Evolutionary conservation across 2,329 filamentous ascomycete genomes (phyloP).

Genomic region (Monosporascus sp.): DNA sequence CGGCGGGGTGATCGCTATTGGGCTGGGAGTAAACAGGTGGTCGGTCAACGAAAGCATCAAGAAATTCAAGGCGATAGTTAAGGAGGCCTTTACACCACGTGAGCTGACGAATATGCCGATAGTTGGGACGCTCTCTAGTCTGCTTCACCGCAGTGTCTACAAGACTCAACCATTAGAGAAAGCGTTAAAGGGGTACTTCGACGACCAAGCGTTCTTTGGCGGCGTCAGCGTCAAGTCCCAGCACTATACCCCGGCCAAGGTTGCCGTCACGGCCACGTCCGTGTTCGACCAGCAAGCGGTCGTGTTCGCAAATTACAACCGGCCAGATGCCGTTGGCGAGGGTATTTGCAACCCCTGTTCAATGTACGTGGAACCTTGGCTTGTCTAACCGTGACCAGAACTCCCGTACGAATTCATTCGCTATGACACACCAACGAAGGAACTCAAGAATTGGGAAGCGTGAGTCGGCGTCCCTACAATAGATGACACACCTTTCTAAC

Average conservation of each 20-base stretch:
- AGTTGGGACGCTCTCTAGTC: conserved; percentile 21
- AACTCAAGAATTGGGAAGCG: conserved; percentile 28
- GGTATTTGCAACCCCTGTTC: conserved; percentile 8
- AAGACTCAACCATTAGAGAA: conserved; percentile 25
- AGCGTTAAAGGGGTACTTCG: conserved; percentile 21
- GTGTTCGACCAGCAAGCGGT: conserved; percentile 18
- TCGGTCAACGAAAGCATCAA: conserved; percentile 21
- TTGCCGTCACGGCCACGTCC: conserved; percentile 23
- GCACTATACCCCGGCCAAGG: conserved; percentile 18
- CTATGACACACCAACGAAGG: conserved; percentile 21
- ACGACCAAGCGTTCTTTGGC: conserved; percentile 26
- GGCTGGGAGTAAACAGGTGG: conserved; percentile 28
- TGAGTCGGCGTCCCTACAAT: conserved; percentile 12
- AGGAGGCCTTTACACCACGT: conserved; percentile 21
- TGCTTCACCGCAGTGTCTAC: conserved; percentile 28
- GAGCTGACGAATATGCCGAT: conserved; percentile 25
- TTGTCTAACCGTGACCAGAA: conserved; percentile 6
- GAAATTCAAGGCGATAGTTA: conserved; percentile 26
- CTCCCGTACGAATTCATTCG: conserved; percentile 23
- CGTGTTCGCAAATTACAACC: conserved; percentile 28
- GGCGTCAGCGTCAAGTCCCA: conserved; percentile 18
- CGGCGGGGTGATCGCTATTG: conserved; percentile 26
- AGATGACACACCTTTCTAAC: background rate
- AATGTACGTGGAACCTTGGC: background rate
- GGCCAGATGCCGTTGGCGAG: conserved; percentile 18